Base-by-base conservation (phyloP, 768 basidiomycete genomes). In the Trametes punicea region DNA sequence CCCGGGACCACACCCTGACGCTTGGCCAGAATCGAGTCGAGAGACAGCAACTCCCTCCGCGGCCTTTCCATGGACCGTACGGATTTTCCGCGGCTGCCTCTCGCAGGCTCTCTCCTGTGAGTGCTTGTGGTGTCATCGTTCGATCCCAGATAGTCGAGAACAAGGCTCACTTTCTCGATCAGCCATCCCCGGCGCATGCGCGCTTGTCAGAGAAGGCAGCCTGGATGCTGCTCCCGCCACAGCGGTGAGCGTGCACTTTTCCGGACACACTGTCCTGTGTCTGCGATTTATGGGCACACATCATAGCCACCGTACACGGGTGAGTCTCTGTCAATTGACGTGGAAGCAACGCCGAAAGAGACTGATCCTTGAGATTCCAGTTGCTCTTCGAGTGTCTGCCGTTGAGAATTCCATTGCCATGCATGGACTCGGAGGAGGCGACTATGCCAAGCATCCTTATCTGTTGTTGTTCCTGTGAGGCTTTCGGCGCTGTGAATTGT, bases 1-100 rank as follows among this genome's bases (percentile, higher is more conserved):
- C 18, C 23, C 20, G 33, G 26, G 33, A 42, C 10, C 46, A 39
- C 34, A 11, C 20, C 21, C 23, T 23, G 16, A 20, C 58, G 6
- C 13, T 34, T 3, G 52, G 34, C 18, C 46, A 49, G 29, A 18
- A 25, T 3, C 7, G 13, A 3, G 30, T 20, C 26, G 50, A 40
- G 36, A 25, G 18, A 15, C 30, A 18, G 18, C 53, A 26, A 10
- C 33, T 41, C 4, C 25, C 48, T 1, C 39, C 30, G 20, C 42
- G 46, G 7, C 36, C 38, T 11, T 46, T 46, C 53, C 50, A 51
- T 26, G 58, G 58, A 6, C 58, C 58, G n/a, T 60, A 60, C 31
- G 41, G 34, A 3, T 51, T 55, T 23, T 36, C 58, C 7, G 40
- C 58, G 6, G 44, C 49, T 15, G 26, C 21, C 18, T 50, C 52